phyloP scores from a whole-genome alignment of 352 stramenopile genomes.

The Halophytophthora batemanensis region DNA sequence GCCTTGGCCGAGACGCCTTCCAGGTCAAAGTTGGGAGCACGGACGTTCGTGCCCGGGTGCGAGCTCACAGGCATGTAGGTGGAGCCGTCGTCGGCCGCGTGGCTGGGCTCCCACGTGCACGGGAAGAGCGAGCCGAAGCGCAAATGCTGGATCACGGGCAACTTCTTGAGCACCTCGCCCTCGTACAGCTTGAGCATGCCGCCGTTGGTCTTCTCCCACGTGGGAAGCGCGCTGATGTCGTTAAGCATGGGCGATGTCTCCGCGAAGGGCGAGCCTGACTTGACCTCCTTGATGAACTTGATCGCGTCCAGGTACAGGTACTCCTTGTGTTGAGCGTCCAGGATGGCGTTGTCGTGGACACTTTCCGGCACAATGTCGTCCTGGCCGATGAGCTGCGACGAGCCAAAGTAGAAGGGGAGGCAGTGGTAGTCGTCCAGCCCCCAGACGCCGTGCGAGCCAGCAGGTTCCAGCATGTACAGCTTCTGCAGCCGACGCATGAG shows the following conservation, averaged over 20 bases:
- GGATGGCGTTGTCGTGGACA: constrained; percentile 71
- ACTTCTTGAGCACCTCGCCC: constrained; percentile 97
- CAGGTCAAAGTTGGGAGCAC: constrained; percentile 68
- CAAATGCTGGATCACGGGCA: constrained; percentile 98
- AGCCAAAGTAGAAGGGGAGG: constrained; percentile 97
- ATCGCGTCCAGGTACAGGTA: constrained; percentile 94
- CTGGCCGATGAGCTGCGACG: constrained; percentile 91
- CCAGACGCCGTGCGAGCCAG: constrained; percentile 98
- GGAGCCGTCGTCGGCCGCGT: constrained; percentile 39
- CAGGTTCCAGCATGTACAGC: constrained; percentile 97
- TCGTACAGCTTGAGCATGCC: constrained; percentile 91
- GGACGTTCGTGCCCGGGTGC: constrained; percentile 54
- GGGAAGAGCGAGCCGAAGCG: constrained; percentile 94
- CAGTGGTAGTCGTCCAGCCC: constrained; percentile 99
- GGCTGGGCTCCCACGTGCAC: constrained; percentile 74
- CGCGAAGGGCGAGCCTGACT: constrained; percentile 88
- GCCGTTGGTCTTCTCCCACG: constrained; percentile 91
- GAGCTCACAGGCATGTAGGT: constrained; percentile 59
- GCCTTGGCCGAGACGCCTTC: constrained; percentile 55
- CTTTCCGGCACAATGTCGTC: constrained; percentile 61
- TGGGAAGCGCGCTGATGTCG: constrained; percentile 86
- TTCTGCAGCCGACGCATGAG: constrained; percentile 94
- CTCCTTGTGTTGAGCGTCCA: constrained; percentile 59
- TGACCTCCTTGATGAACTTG: constrained; percentile 90
- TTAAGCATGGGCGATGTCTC: constrained; percentile 94